Percentiles rank a stretch among this genome's conserved stretches.
These are phyloP conservation scores for Eleusine indica DNA, from an alignment of 176 grass and related monocot genomes.

Conservation along the genomic window DNA sequence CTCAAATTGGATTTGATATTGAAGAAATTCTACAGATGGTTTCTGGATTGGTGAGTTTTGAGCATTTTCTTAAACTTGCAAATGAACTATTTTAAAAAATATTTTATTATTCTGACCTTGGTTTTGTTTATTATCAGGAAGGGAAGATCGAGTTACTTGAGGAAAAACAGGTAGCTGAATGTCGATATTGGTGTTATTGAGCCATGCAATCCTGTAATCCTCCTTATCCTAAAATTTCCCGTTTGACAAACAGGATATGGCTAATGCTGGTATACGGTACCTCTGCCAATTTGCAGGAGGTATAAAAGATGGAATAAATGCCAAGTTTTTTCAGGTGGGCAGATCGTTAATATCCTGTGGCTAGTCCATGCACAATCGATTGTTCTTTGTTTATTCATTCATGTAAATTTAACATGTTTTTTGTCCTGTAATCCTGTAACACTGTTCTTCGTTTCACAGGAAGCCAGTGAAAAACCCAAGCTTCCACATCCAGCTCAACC, in stretches of 20 bases:
- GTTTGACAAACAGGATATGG: slow-evolving; percentile 62
- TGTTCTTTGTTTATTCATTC: slow-evolving; percentile 12
- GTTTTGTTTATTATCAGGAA: slow-evolving; percentile 64
- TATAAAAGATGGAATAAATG: slow-evolving; percentile 79
- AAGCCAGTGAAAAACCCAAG: slow-evolving; percentile 75
- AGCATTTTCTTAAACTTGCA: slow-evolving; percentile 19
- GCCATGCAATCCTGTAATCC: slow-evolving; percentile 17
- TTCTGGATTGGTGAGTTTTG: slow-evolving; percentile 73
- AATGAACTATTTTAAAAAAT: slow-evolving; percentile 16
- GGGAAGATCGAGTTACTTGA: slow-evolving; percentile 87
- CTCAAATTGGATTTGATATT: slow-evolving; percentile 95
- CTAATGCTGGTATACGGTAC: slow-evolving; percentile 91
- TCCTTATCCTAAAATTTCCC: slow-evolving; percentile 33
- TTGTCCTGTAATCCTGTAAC: background rate
- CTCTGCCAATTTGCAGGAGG: slow-evolving; percentile 92
- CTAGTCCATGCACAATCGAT: background rate
- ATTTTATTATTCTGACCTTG: slow-evolving; percentile 29
- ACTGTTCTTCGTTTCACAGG: slow-evolving; percentile 52
- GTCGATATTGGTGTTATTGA: background rate
- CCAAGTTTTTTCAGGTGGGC: slow-evolving; percentile 78
- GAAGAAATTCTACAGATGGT: slow-evolving; percentile 87
- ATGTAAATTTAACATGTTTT: background rate
- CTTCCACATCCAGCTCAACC: slow-evolving; percentile 53
- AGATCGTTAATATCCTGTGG: background rate
- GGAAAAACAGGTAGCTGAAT: slow-evolving; percentile 74